Evolutionary conservation across 495 filamentous ascomycete genomes (phyloP).

Genomic region (Penicillium paradoxum): DNA sequence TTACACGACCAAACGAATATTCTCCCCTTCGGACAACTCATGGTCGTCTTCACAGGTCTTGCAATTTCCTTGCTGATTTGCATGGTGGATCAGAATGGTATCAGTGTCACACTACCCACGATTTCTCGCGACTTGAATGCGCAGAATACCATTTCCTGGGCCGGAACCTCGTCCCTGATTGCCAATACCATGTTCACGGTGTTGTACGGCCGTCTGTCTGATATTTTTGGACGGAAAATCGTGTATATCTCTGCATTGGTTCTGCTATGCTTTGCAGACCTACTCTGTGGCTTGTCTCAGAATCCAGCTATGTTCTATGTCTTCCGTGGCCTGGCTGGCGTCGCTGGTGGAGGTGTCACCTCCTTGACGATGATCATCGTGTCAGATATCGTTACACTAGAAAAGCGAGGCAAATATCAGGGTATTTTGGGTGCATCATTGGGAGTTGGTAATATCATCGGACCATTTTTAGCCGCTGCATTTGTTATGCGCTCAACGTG

Average conservation of each 20-base stretch:
- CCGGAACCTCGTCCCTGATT: constrained; percentile 71
- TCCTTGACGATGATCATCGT: constrained; percentile 49
- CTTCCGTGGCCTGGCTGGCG: constrained; percentile 51
- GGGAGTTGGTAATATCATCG: constrained; percentile 41
- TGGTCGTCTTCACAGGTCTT: constrained; percentile 54
- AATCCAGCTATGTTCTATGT: constrained; percentile 50
- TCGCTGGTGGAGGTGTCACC: constrained; percentile 50
- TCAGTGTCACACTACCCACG: constrained; percentile 55
- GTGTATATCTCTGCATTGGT: constrained; percentile 44
- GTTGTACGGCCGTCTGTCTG: constrained; percentile 54
- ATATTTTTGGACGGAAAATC: constrained; percentile 55
- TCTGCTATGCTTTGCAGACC: constrained; percentile 47
- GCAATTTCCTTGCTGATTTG: constrained; percentile 51
- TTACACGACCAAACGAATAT: constrained; percentile 54
- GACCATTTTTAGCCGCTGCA: constrained; percentile 42
- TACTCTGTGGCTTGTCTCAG: constrained; percentile 49
- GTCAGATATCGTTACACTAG: constrained; percentile 45
- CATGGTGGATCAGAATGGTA: constrained; percentile 60
- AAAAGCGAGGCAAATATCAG: constrained; percentile 44
- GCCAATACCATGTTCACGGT: constrained; percentile 66
- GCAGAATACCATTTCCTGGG: constrained; percentile 62
- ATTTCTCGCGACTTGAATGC: constrained; percentile 55
- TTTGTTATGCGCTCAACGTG: constrained; percentile 43
- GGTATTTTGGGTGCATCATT: constrained; percentile 41
- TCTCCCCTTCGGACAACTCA: constrained; percentile 48